Percentiles rank a stretch among this genome's conserved stretches.
Conservation (phyloP, 495 filamentous ascomycete species). For the Trypethelium eluteriae region DNA sequence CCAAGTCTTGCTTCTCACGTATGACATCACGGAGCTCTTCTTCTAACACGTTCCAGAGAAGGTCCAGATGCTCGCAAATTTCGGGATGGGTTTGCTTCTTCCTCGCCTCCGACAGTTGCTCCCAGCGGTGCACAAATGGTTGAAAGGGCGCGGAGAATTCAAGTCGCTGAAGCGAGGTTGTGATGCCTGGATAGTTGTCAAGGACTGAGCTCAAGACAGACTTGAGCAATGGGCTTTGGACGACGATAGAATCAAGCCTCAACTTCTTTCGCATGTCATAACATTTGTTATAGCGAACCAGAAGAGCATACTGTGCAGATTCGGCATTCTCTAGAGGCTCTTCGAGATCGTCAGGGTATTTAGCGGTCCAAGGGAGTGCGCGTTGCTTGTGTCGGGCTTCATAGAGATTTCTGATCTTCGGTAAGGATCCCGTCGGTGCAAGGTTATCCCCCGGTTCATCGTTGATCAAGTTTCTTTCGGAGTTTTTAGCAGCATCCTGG, state of each 20-base stretch:
- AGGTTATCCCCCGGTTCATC: neutral
- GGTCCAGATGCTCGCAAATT: neutral
- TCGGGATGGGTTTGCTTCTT: neutral
- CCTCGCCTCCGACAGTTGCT: neutral
- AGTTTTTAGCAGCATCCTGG: neutral
- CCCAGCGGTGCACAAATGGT: constrained; percentile 7
- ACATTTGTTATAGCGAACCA: constrained; percentile 4
- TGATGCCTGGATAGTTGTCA: neutral
- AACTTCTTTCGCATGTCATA: neutral
- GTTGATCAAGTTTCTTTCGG: neutral
- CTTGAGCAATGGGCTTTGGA: constrained; percentile 6
- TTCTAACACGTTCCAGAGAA: constrained; percentile 1
- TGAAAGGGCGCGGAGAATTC: constrained; percentile 5
- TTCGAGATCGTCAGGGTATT: constrained; percentile 5
- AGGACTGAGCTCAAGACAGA: neutral
- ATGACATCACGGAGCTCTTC: constrained; percentile 1
- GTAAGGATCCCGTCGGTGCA: neutral
- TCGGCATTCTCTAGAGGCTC: neutral
- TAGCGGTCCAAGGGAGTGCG: neutral
- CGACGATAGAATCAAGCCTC: constrained; percentile 1
- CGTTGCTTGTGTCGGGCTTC: neutral
- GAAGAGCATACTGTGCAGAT: constrained; percentile 5
- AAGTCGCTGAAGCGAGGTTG: neutral
- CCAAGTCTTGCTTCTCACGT: neutral
- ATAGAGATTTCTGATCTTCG: neutral